phyloP scores from a whole-genome alignment of 768 basidiomycete genomes.

The Amanita exitialis region DNA sequence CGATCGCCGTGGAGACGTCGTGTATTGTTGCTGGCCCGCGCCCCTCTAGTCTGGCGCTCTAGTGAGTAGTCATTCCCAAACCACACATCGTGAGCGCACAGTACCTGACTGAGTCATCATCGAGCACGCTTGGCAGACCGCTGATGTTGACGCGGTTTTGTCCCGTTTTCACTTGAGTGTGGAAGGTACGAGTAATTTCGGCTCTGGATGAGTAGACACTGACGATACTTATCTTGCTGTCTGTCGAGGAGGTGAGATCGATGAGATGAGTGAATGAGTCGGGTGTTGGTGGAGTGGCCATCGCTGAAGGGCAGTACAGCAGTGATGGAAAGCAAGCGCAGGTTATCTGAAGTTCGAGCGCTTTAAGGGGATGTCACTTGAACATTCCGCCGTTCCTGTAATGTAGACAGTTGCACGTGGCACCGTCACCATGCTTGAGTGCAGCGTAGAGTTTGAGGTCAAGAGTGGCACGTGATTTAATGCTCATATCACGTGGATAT shows the following conservation, averaged over 20 bases:
- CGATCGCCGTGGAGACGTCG: slow-evolving; percentile 26
- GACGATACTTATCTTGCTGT: slow-evolving; percentile 23
- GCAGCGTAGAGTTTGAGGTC: no score
- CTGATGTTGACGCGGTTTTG: slow-evolving; percentile 29
- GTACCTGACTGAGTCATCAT: slow-evolving; percentile 29
- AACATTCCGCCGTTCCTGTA: no score
- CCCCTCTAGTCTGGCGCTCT: slow-evolving; percentile 29
- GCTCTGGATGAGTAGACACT: slow-evolving; percentile 27
- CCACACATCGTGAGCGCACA: slow-evolving; percentile 1
- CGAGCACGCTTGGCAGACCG: slow-evolving; percentile 26
- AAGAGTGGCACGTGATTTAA: no score
- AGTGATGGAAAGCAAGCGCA: no score
- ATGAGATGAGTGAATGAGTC: slow-evolving; percentile 8
- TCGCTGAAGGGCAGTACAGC: no score
- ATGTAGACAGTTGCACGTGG: no score
- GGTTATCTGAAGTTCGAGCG: no score
- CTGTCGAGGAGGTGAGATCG: slow-evolving; percentile 16
- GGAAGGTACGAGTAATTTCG: slow-evolving; percentile 26
- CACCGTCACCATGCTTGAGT: no score
- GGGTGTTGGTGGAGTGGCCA: not conserved
- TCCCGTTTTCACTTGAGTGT: slow-evolving; percentile 21
- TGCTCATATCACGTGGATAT: no score
- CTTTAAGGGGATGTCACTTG: no score
- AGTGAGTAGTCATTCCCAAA: not conserved
- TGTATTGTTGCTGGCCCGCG: slow-evolving; percentile 35